Evolutionary conservation across 2,329 filamentous ascomycete species (phyloP).

Genomic region (Penicillium aurantiogriseum): DNA sequence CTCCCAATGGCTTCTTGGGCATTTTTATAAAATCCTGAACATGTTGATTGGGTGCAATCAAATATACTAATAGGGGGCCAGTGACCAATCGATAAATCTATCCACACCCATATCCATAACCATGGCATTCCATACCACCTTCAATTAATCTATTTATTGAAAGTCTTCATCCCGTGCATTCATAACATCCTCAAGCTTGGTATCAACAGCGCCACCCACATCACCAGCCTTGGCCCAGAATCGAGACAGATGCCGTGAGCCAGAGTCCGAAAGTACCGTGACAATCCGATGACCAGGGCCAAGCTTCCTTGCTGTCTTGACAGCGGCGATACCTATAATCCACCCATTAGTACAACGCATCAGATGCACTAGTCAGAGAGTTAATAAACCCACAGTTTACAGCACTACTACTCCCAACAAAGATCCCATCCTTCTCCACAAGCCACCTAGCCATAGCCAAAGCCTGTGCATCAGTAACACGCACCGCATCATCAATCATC

Average conservation of each 20-base stretch:
- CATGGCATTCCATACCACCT: not conserved
- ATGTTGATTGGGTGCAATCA: not conserved
- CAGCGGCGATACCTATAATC: slow-evolving; percentile 46
- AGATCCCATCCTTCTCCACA: slow-evolving; percentile 92
- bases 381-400: slow-evolving; percentile 70
- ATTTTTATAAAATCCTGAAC: not conserved
- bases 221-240: slow-evolving; percentile 52
- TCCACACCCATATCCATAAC: not conserved
- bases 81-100: not conserved
- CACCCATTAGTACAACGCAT: slow-evolving; percentile 9
- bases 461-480: slow-evolving; percentile 85
- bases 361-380: slow-evolving; percentile 11
- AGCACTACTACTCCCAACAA: slow-evolving; percentile 90
- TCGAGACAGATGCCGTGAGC: slow-evolving; percentile 51
- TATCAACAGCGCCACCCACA: slow-evolving; percentile 46
- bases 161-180: slow-evolving; percentile 37
- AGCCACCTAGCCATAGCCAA: slow-evolving; percentile 93
- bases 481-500: slow-evolving; percentile 84
- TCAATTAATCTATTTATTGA: slow-evolving; percentile 19
- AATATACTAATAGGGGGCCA: not conserved
- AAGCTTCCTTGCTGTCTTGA: slow-evolving; percentile 47
- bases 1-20: not conserved
- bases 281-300: slow-evolving; percentile 51
- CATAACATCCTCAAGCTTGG: slow-evolving; percentile 48
- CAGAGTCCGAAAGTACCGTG: slow-evolving; percentile 52